Percentiles rank a stretch among this genome's conserved stretches.
These are phyloP conservation scores for Aspergillus costaricaensis DNA, from an alignment of 2,329 filamentous ascomycete genomes.

Conservation along the genomic window DNA sequence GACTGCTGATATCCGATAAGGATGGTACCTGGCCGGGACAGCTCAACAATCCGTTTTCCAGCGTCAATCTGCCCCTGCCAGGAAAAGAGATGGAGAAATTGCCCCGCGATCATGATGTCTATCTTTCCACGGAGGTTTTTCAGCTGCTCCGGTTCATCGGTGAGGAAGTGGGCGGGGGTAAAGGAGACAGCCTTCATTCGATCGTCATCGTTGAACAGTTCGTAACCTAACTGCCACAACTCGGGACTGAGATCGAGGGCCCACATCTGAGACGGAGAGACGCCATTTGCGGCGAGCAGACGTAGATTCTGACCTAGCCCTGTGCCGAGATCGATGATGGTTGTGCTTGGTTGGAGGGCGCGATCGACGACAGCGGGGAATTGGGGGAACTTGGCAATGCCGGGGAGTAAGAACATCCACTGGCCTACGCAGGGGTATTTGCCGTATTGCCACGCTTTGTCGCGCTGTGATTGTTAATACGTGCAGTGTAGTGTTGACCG, in stretches of 20 bases:
- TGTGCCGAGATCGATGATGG: background rate
- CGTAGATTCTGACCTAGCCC: slow-evolving; percentile 4
- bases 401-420: slow-evolving; percentile 7
- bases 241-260: slow-evolving; percentile 1
- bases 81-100: slow-evolving; percentile 13
- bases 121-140: background rate
- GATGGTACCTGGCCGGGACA: slow-evolving; percentile 4
- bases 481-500: background rate
- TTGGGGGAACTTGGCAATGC: background rate
- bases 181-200: slow-evolving; percentile 7
- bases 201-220: background rate
- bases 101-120: slow-evolving; percentile 9
- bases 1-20: slow-evolving; percentile 10
- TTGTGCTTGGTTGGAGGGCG: background rate
- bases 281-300: background rate
- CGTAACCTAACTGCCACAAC: slow-evolving; percentile 4
- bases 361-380: background rate
- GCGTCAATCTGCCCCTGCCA: slow-evolving; percentile 8
- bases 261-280: background rate
- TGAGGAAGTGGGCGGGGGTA: slow-evolving; percentile 1
- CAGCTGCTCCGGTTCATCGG: background rate
- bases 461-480: background rate
- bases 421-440: slow-evolving; percentile 9
- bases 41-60: slow-evolving; percentile 3
- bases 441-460: slow-evolving; percentile 6